Evolutionary conservation across 306 rosid species (phyloP).

Genomic region (Mimosa pudica): DNA sequence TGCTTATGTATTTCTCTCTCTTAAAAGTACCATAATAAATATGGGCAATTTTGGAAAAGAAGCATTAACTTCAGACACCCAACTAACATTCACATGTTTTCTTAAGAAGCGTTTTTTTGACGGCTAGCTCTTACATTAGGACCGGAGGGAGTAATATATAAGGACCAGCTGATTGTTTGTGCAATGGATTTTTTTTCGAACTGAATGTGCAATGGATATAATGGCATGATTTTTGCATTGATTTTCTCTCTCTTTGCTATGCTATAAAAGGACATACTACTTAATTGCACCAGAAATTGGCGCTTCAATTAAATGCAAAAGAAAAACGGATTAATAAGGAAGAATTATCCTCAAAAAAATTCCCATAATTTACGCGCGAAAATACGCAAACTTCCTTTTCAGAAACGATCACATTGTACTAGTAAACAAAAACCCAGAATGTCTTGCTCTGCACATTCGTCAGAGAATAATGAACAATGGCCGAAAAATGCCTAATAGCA

Average conservation of each 20-base stretch:
- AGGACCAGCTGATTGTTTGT: not conserved
- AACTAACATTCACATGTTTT: too few relatives aligned
- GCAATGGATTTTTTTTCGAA: not conserved
- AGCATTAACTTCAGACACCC: too few relatives aligned
- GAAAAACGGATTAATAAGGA: not conserved
- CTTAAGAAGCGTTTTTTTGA: too few relatives aligned
- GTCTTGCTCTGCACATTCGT: too few relatives aligned
- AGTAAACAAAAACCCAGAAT: not conserved
- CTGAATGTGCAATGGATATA: too few relatives aligned
- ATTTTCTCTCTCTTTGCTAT: too few relatives aligned
- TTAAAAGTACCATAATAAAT: too few relatives aligned
- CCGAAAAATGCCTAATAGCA: slow-evolving; percentile 1
- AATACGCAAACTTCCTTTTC: not conserved
- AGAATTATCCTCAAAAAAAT: not conserved
- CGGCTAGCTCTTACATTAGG: too few relatives aligned
- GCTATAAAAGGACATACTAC: not conserved
- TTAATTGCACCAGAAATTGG: not conserved
- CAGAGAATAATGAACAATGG: not conserved
- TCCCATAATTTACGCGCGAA: not conserved
- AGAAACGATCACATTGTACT: not conserved
- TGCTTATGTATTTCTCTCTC: too few relatives aligned
- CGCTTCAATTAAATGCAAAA: not conserved
- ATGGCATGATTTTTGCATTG: not conserved
- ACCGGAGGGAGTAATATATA: too few relatives aligned
- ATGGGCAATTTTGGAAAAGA: too few relatives aligned